These are phyloP conservation scores for Cicer pinnatifidum DNA, from an alignment of 306 rosid species.

Conservation along the genomic window DNA sequence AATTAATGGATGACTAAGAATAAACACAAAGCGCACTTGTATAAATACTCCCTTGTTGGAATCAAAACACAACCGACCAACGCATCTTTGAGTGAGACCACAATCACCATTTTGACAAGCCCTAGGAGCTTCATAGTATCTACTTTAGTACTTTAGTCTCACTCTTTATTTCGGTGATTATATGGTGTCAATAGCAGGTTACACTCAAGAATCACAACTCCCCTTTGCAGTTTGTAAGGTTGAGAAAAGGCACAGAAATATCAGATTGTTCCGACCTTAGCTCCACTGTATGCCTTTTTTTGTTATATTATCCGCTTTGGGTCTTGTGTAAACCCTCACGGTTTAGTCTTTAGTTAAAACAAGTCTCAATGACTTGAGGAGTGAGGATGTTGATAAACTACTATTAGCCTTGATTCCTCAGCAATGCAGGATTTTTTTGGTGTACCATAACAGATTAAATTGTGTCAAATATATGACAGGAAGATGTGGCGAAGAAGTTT, in stretches of 20 bases:
- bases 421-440: too few species aligned
- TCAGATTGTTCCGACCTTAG: too few species aligned
- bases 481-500: conserved; percentile 4
- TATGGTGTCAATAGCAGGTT: neutral
- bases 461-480: neutral
- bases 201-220: neutral
- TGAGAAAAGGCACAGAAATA: neutral
- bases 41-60: neutral
- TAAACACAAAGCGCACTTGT: neutral
- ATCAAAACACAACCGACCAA: too few species aligned
- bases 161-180: neutral
- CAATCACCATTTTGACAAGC: too few species aligned
- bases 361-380: too few species aligned
- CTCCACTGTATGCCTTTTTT: too few species aligned
- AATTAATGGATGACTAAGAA: neutral
- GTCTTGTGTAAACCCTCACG: too few species aligned
- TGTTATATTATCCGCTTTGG: too few species aligned
- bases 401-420: too few species aligned
- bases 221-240: neutral
- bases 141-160: neutral
- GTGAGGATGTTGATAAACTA: too few species aligned
- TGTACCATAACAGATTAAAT: neutral
- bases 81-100: too few species aligned
- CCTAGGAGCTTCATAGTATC: neutral
- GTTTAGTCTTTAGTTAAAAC: too few species aligned